phyloP scores from a whole-genome alignment of 148 eudicot species.

The Fagopyrum tataricum region DNA sequence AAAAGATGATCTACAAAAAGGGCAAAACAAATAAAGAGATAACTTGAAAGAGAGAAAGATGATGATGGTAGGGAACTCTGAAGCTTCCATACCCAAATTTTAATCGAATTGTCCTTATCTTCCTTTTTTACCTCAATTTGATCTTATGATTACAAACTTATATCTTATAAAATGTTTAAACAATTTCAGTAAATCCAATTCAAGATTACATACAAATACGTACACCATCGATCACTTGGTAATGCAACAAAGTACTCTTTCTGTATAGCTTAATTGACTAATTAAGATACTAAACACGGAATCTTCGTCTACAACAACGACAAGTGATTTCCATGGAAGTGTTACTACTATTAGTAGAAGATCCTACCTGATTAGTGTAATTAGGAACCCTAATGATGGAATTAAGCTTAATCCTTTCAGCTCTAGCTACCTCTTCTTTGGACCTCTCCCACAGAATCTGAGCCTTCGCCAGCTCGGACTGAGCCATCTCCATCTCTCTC shows the following conservation, averaged over 20 bases:
- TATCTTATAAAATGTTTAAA: no score
- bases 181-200: no score
- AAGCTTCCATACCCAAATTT: slow-evolving; percentile 3
- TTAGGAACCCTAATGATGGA: slow-evolving; percentile 21
- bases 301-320: slow-evolving; percentile 70
- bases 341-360: background rate
- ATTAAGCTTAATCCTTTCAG: slow-evolving; percentile 45
- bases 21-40: background rate
- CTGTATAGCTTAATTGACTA: background rate
- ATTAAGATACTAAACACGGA: slow-evolving; percentile 21
- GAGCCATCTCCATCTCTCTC: slow-evolving; percentile 78
- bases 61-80: slow-evolving; percentile 8
- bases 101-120: background rate
- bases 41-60: background rate
- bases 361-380: background rate
- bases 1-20: background rate
- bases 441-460: slow-evolving; percentile 76
- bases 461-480: slow-evolving; percentile 73
- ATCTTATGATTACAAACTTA: no score
- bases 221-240: no score
- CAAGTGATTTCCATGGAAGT: slow-evolving; percentile 80
- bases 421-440: slow-evolving; percentile 56
- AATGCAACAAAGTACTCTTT: no score
- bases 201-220: no score
- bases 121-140: background rate